Base-by-base conservation (phyloP, 2,329 filamentous ascomycete genomes). In the Alternaria ventricosa region DNA sequence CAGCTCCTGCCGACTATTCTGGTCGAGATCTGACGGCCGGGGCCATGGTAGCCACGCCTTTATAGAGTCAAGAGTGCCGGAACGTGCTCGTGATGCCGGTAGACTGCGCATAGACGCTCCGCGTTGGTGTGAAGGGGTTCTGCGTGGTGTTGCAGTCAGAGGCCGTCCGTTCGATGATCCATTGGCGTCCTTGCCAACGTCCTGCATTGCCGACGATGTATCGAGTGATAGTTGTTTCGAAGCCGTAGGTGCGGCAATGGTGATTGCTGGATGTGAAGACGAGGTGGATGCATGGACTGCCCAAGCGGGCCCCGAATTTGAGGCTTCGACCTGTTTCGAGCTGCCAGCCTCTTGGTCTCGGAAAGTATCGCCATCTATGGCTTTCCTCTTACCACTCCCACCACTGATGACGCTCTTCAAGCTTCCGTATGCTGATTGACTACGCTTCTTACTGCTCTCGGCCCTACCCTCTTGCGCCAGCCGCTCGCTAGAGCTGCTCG, bases 401-500 rank as follows among this genome's bases (percentile, higher is more conserved):
- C 77, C 76, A 60, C 77, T 79, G 28, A 80, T 79, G 43, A 80
- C 77, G 41, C 77, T 79, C 65, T 80, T 80, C 63, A 80, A 55
- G 57, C 78, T 79, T 23, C 78, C 77, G 56, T 80, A 80, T 23
- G 78, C 78, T 9, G 77, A 80, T 46, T 75, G 75, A 45, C 75
- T 78, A 43, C 77, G 66, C 63, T 74, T 78, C 59, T 71, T 78
- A 33, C 64, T 73, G 36, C 69, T 70, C 9, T 60, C 65, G 11
- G 51, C 65, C 54, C 54, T 71, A 23, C 66, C 69, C 46, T 78
- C 78, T 46, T 77, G 75, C 13, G 78, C 77, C 18, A 81, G 57
- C 45, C 76, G 70, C 68, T 82, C 80, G 63, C 82, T 83, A n/a
- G 81, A 82, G 51, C 81, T 83, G 68, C 81, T 83, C 6, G 78